These are phyloP conservation scores for Myriosclerotinia duriaeana DNA, from an alignment of 2,329 filamentous ascomycete genomes.

Conservation along the genomic window DNA sequence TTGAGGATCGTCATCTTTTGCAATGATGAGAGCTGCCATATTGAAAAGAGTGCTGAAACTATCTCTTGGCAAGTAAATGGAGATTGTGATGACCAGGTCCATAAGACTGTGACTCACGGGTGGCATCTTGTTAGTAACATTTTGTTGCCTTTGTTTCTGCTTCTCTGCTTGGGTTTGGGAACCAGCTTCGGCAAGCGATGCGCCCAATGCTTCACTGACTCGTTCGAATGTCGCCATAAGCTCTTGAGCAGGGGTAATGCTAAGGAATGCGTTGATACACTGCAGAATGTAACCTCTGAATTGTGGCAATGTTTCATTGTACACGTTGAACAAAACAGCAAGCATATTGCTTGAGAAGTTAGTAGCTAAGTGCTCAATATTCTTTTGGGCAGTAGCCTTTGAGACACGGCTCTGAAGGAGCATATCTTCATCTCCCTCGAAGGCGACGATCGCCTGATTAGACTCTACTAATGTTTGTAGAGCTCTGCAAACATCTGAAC, in stretches of 20 bases:
- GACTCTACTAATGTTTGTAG: conserved; percentile 88
- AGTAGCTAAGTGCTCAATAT: conserved; percentile 76
- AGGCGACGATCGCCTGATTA: conserved; percentile 74
- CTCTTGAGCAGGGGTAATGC: conserved; percentile 76
- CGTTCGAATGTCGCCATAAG: conserved; percentile 85
- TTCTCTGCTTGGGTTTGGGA: conserved; percentile 64
- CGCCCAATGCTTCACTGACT: conserved; percentile 80
- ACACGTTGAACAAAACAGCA: conserved; percentile 97
- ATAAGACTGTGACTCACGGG: conserved; percentile 93
- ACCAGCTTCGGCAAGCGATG: conserved; percentile 60
- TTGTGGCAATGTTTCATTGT: conserved; percentile 92
- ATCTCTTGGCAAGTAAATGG: conserved; percentile 83
- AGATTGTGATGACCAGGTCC: conserved; percentile 95
- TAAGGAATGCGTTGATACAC: conserved; percentile 92
- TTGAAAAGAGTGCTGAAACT: conserved; percentile 84
- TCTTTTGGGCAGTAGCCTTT: conserved; percentile 71
- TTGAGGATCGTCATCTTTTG: conserved; percentile 80
- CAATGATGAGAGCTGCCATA: conserved; percentile 80
- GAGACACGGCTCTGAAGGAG: conserved; percentile 76
- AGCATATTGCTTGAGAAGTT: conserved; percentile 83
- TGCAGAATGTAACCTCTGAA: conserved; percentile 87
- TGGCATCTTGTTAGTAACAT: conserved; percentile 69
- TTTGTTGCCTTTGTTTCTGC: conserved; percentile 59
- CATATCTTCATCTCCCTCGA: conserved; percentile 66
- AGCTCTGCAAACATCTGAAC: conserved; percentile 82